Percentiles rank a stretch among this genome's conserved stretches.
These are phyloP conservation scores for Rhodomyrtus tomentosa DNA, from an alignment of 345 rosid species.

Conservation along the genomic window DNA sequence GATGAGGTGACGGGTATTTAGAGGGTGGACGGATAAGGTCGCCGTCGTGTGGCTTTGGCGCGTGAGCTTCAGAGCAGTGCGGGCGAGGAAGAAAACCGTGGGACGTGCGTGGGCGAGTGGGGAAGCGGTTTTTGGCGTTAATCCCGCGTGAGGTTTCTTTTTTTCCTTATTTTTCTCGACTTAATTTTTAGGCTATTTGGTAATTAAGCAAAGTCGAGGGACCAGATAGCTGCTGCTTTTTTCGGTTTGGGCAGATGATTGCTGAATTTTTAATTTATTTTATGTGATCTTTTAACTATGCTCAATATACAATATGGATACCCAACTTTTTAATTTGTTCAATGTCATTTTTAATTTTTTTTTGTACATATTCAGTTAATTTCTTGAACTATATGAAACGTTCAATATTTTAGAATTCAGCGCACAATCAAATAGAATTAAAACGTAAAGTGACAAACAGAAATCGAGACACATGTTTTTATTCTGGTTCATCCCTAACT, in stretches of 20 bases:
- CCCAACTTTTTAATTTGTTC: no score
- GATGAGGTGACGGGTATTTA: neutral
- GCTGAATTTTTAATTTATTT: no score
- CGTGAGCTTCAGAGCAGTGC: neutral
- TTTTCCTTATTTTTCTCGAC: neutral
- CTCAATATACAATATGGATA: no score
- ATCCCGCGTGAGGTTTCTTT: neutral
- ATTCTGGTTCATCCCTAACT: no score
- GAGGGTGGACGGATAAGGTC: neutral
- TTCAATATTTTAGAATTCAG: no score
- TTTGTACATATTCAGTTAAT: no score
- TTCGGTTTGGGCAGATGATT: rapidly evolving
- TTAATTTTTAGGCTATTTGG: neutral
- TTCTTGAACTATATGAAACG: no score
- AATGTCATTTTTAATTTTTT: no score
- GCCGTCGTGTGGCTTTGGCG: neutral
- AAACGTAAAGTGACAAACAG: no score
- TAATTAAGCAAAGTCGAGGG: neutral
- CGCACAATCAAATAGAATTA: no score
- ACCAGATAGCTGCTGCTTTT: neutral
- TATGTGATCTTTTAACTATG: no score
- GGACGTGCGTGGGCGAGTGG: neutral
- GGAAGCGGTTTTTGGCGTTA: neutral
- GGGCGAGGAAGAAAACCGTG: neutral
- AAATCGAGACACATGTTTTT: no score